phyloP scores from a whole-genome alignment of 305 asterid species.

The Fraxinus baroniana region DNA sequence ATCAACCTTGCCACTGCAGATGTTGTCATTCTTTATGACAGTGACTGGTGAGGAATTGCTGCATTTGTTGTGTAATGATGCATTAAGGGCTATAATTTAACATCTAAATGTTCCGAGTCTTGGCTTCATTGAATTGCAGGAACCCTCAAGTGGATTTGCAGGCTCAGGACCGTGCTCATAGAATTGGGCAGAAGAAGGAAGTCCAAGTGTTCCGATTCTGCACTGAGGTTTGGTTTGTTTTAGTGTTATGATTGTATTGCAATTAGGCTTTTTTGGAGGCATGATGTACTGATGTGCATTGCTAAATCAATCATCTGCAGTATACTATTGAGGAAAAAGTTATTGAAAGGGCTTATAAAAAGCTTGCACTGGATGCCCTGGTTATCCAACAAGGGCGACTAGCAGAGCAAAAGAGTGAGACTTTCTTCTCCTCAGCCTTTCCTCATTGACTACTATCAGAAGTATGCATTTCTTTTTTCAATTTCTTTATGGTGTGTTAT shows the following conservation, averaged over 20 bases:
- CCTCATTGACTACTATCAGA: background rate
- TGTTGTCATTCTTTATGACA: constrained; percentile 94
- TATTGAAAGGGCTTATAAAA: constrained; percentile 98
- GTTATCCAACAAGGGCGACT: constrained; percentile 98
- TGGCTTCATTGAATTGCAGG: constrained; percentile 48
- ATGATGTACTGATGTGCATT: constrained; percentile 19
- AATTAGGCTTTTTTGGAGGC: constrained; percentile 1
- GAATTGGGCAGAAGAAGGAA: constrained; percentile 99
- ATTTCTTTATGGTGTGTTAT: constrained; percentile 23
- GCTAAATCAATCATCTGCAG: constrained; percentile 40
- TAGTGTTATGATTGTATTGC: constrained; percentile 4
- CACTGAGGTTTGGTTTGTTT: constrained; percentile 74
- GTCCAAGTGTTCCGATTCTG: constrained; percentile 99
- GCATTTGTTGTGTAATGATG: constrained; percentile 15
- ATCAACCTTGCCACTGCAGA: constrained; percentile 99
- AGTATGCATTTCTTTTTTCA: background rate
- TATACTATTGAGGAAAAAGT: constrained; percentile 97
- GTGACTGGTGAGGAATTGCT: constrained; percentile 76
- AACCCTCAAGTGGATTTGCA: constrained; percentile 98
- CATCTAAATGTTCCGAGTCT: constrained; percentile 5
- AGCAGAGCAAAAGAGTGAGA: constrained; percentile 90
- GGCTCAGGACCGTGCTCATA: constrained; percentile 99
- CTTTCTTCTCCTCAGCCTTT: constrained; percentile 12
- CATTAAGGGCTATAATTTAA: background rate
- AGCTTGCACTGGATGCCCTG: constrained; percentile 99